Conservation (phyloP, 352 stramenopile genomes). For the Globisporangium mamillatum region DNA sequence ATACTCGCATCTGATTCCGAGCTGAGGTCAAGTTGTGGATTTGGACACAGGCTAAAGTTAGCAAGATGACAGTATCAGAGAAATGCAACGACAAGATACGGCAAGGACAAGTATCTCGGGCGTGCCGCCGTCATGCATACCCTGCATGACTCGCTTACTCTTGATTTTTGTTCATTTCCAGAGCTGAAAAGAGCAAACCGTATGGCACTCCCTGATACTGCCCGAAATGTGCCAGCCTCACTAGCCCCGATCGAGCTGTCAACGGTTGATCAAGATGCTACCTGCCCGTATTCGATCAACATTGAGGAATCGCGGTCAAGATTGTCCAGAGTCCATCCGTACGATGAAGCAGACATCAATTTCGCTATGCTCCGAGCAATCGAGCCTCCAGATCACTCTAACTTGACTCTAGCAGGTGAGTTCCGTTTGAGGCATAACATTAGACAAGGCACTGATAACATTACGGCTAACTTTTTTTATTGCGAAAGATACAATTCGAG, state of each 20-base stretch:
- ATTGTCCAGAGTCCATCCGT: not conserved
- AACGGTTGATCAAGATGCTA: not conserved
- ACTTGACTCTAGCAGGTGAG: not conserved
- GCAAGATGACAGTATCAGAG: constrained; percentile 7
- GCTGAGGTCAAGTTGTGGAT: not conserved
- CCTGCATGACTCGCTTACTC: not conserved
- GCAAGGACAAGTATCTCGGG: not conserved
- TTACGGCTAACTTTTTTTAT: not conserved
- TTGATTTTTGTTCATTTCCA: not conserved
- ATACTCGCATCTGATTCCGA: not conserved
- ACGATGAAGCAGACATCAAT: not conserved
- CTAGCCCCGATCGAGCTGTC: not conserved
- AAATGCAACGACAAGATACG: not conserved
- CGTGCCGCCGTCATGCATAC: not conserved
- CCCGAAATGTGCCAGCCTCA: not conserved
- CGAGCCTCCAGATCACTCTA: not conserved
- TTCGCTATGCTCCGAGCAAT: not conserved
- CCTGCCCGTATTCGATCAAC: not conserved
- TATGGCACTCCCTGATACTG: not conserved
- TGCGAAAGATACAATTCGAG: not conserved
- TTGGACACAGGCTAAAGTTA: constrained; percentile 1
- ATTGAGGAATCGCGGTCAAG: not conserved
- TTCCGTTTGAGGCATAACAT: not conserved
- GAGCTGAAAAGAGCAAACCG: not conserved
- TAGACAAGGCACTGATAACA: not conserved